A percentile compares a stretch with the other conserved stretches of the same genome.
Evolutionary conservation across 1,139 yeast genomes (phyloP).

Genomic region (Suhomyces taliae): DNA sequence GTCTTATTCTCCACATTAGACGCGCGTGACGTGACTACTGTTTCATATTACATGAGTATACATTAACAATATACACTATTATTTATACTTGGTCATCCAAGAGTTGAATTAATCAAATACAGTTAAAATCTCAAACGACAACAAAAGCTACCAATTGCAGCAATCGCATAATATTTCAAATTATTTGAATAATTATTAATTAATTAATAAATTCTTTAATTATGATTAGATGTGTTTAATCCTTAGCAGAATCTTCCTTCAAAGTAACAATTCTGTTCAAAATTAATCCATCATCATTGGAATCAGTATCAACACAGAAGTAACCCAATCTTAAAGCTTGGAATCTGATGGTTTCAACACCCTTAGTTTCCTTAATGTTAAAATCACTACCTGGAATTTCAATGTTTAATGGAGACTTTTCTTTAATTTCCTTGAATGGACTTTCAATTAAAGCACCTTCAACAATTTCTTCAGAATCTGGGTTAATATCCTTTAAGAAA

Average conservation of each 20-base stretch:
- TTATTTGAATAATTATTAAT: too few relatives aligned
- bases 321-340: conserved; percentile 98
- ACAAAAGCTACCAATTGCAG: too few relatives aligned
- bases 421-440: conserved; percentile 66
- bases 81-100: too few relatives aligned
- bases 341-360: conserved; percentile 89
- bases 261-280: conserved; percentile 88
- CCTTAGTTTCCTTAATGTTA: conserved; percentile 60
- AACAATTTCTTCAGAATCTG: conserved; percentile 70
- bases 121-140: too few relatives aligned
- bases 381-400: conserved; percentile 67
- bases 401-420: conserved; percentile 75
- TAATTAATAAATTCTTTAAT: too few relatives aligned
- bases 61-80: too few relatives aligned
- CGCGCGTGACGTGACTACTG: too few relatives aligned
- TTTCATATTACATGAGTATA: too few relatives aligned
- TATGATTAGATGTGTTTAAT: conserved; percentile 8
- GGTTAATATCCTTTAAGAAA: conserved; percentile 78
- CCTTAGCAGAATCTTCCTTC: conserved; percentile 68
- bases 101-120: too few relatives aligned
- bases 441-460: conserved; percentile 74
- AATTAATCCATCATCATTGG: conserved; percentile 58
- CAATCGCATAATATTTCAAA: too few relatives aligned
- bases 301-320: conserved; percentile 86
- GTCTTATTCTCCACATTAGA: too few relatives aligned